phyloP scores from a whole-genome alignment of 2,329 filamentous ascomycete genomes.

The Phoma sp. region DNA sequence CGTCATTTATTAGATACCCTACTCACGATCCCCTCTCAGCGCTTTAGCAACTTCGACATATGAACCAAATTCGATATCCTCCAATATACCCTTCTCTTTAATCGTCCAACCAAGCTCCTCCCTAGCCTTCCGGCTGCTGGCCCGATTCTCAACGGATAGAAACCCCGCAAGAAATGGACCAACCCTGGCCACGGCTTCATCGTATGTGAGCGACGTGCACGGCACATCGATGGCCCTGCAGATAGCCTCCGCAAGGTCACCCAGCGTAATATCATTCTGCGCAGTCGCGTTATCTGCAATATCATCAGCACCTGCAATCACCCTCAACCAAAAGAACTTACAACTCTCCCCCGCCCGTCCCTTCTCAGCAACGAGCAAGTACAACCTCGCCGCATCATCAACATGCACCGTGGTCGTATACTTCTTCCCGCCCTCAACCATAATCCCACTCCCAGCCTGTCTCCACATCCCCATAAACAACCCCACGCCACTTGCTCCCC shows the following conservation, averaged over 20 bases:
- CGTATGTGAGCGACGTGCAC: constrained; percentile 23
- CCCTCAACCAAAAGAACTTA: neutral
- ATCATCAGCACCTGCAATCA: neutral
- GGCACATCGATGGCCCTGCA: constrained; percentile 31
- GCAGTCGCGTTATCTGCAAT: constrained; percentile 34
- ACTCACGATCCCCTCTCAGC: neutral
- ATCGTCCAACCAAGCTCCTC: constrained; percentile 52
- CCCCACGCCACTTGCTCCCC: constrained; percentile 47
- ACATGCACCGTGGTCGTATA: constrained; percentile 51
- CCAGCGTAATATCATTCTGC: constrained; percentile 43
- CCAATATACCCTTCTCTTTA: constrained; percentile 42
- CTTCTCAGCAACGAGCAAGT: constrained; percentile 50
- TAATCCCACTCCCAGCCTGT: constrained; percentile 29
- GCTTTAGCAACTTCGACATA: constrained; percentile 19
- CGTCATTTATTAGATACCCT: constrained; percentile 76
- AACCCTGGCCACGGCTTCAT: constrained; percentile 35
- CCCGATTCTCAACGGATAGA: constrained; percentile 44
- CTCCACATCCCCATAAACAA: constrained; percentile 46
- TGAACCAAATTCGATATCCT: constrained; percentile 39
- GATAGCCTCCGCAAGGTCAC: constrained; percentile 41
- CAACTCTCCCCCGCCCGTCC: constrained; percentile 46
- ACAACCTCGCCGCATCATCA: constrained; percentile 54
- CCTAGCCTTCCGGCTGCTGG: constrained; percentile 49
- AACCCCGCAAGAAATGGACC: constrained; percentile 47
- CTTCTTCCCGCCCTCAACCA: constrained; percentile 31